These are phyloP conservation scores for Eucalyptus pumila DNA, from an alignment of 345 rosid species.

Conservation along the genomic window DNA sequence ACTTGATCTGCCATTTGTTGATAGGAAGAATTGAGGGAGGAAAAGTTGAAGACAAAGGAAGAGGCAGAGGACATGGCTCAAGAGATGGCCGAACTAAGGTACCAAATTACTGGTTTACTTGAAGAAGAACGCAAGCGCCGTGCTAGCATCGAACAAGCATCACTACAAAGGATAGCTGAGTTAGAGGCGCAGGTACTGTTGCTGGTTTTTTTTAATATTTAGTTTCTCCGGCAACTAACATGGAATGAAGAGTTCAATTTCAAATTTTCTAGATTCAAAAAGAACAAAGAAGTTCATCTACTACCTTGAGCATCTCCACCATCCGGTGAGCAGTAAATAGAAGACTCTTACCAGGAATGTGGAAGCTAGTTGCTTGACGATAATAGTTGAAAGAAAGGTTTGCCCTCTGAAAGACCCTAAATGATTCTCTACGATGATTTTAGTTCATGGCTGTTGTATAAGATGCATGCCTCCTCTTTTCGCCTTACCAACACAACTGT, in stretches of 20 bases:
- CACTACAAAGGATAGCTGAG: constrained; percentile 76
- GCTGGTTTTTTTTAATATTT: neutral
- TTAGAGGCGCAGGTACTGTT: constrained; percentile 57
- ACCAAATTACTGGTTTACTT: constrained; percentile 72
- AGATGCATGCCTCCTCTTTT: neutral
- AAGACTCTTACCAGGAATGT: neutral
- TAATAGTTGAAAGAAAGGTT: neutral
- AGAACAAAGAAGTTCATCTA: constrained; percentile 4
- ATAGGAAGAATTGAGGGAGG: constrained; percentile 60
- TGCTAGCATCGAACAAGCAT: constrained; percentile 65
- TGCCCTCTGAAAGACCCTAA: neutral
- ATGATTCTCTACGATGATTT: neutral
- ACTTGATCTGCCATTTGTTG: neutral
- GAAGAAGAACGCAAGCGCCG: constrained; percentile 90
- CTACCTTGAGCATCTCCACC: neutral
- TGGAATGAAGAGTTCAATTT: neutral
- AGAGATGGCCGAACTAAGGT: constrained; percentile 95
- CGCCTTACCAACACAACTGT: neutral
- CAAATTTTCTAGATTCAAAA: constrained; percentile 17
- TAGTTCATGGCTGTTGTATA: neutral
- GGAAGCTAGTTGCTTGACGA: neutral
- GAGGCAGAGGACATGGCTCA: constrained; percentile 91
- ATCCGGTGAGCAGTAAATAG: neutral
- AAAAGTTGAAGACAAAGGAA: constrained; percentile 74
- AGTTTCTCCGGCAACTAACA: neutral